Conservation (phyloP, 495 filamentous ascomycete species). For the Penicillium argentinense region DNA sequence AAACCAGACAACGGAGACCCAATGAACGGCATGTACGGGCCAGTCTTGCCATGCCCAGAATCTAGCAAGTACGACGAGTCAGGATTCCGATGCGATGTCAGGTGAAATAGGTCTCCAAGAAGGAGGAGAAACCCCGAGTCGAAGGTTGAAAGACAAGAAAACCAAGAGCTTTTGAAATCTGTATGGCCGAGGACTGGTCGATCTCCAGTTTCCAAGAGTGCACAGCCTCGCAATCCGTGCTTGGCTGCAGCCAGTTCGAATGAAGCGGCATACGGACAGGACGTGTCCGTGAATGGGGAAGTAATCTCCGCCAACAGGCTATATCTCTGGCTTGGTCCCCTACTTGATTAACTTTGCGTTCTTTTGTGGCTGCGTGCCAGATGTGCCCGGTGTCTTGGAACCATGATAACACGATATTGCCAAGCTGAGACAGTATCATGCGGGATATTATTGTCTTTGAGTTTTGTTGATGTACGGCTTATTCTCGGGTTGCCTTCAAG, state of each 20-base stretch:
- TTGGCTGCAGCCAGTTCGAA: constrained; percentile 4
- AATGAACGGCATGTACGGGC: constrained; percentile 4
- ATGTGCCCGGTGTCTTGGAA: constrained; percentile 1
- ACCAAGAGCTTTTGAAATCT: constrained; percentile 3
- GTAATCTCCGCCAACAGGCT: constrained; percentile 2
- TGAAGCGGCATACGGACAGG: constrained; percentile 4
- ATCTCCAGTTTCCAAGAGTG: constrained; percentile 6
- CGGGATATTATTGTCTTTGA: constrained; percentile 4
- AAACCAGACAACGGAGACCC: constrained; percentile 6
- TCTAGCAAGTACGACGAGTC: constrained; percentile 1
- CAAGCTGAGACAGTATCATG: constrained; percentile 1
- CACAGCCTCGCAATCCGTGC: constrained; percentile 6
- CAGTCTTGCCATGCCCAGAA: no score
- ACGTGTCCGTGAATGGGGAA: constrained; percentile 3
- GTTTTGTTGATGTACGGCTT: constrained; percentile 7
- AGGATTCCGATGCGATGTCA: constrained; percentile 2
- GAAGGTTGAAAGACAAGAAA: constrained; percentile 7
- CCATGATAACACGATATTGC: constrained; percentile 2
- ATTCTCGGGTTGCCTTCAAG: constrained; percentile 6
- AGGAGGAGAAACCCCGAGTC: constrained; percentile 2
- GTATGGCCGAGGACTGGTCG: not conserved
- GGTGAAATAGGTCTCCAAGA: constrained; percentile 3
- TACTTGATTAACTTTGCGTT: constrained; percentile 5
- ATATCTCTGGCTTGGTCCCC: constrained; percentile 7
- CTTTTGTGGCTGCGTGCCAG: constrained; percentile 5